phyloP scores from a whole-genome alignment of 768 basidiomycete species.

The Tulasnella sp. region DNA sequence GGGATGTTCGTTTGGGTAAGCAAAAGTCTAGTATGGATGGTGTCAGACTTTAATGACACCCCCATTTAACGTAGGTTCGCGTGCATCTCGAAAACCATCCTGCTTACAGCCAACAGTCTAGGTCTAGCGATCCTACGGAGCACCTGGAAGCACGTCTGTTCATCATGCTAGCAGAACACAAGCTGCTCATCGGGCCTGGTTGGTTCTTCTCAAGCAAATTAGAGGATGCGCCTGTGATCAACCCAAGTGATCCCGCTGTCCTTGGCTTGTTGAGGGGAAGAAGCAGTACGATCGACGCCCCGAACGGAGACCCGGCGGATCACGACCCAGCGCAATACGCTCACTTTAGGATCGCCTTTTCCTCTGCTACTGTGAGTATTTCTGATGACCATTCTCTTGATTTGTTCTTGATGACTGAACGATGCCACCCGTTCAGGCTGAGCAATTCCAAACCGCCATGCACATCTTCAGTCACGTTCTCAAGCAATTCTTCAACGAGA shows the following conservation, averaged over 20 bases:
- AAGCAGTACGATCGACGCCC: conserved; percentile 11
- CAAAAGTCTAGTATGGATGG: conserved; percentile 2
- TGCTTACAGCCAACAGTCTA: conserved; percentile 25
- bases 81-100: conserved; percentile 53
- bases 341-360: conserved; percentile 30
- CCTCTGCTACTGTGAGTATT: conserved; percentile 25
- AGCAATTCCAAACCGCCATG: conserved; percentile 17
- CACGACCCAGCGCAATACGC: conserved; percentile 20
- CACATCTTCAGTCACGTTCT: conserved; percentile 17
- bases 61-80: conserved; percentile 38
- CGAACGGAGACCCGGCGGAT: not conserved
- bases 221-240: conserved; percentile 18
- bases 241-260: not conserved
- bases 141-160: conserved; percentile 52
- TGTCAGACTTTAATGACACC: conserved; percentile 7
- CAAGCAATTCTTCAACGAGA: conserved; percentile 14
- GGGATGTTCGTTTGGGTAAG: conserved; percentile 76
- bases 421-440: too few species aligned
- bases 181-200: conserved; percentile 58
- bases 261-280: conserved; percentile 20
- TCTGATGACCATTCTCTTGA: too few species aligned
- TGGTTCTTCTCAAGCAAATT: conserved; percentile 30
- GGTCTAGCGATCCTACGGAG: conserved; percentile 28
- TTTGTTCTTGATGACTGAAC: too few species aligned
- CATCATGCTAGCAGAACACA: conserved; percentile 46